Evolutionary conservation across 169 alveolate genomes (phyloP).

Genomic region (Cryptosporidium viatorum): DNA sequence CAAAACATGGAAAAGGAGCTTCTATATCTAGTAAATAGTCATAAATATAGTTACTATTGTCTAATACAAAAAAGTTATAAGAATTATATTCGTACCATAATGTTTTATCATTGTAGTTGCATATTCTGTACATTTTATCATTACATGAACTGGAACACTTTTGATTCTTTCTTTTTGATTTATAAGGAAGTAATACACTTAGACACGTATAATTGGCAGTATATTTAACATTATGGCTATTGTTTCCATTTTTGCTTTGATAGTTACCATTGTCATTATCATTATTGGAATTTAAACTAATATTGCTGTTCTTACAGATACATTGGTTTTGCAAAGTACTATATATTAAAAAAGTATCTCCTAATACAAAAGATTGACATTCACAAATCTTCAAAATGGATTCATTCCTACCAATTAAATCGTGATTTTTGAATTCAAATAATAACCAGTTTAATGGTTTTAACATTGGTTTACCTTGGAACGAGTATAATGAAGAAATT

Average conservation of each 20-base stretch:
- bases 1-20: constrained; percentile 40
- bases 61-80: constrained; percentile 1
- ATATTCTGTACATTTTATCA: neutral
- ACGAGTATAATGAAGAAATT: constrained; percentile 36
- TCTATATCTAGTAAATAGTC: constrained; percentile 8
- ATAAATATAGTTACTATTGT: neutral
- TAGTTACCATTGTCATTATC: neutral
- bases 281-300: neutral
- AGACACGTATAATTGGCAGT: neutral
- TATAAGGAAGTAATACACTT: constrained; percentile 15
- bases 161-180: neutral
- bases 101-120: constrained; percentile 13
- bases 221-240: neutral
- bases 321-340: constrained; percentile 39
- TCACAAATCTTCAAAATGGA: constrained; percentile 36
- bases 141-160: neutral
- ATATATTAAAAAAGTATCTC: constrained; percentile 14
- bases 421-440: neutral
- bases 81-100: constrained; percentile 61
- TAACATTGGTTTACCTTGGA: constrained; percentile 68
- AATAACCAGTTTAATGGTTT: constrained; percentile 42
- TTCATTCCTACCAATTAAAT: neutral
- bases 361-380: constrained; percentile 28
- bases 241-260: neutral
- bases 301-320: neutral